Base-by-base conservation (phyloP, 2,329 filamentous ascomycete genomes). In the Dothidotthia symphoricarpi region DNA sequence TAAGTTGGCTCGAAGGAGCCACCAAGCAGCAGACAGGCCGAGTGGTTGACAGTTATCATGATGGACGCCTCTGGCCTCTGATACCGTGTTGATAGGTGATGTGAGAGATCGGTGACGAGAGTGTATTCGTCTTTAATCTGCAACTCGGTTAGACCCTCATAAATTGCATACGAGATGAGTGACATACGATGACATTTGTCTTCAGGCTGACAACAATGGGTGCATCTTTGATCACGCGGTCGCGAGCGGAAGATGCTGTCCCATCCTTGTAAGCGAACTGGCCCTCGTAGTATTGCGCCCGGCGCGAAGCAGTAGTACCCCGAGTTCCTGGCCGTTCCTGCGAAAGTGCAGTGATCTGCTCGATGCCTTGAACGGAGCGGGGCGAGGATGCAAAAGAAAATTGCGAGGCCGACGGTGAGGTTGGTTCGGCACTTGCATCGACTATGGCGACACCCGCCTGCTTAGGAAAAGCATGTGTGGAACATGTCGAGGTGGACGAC, bases 1-100 rank as follows among this genome's bases (percentile, higher is more conserved):
- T 95, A 96, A 14, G 87, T 86, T 3, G 87, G 85, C 34, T 89
- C 84, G 47, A 87, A 85, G 4, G 81, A 82, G 24, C 83, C 85
- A 2, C 80, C 85, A 43, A 91, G 83, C 38, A 88, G 72, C 52
- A 95, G 78, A 57, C 84, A 86, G 11, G 80, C 77, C 16, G 84
- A 82, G 57, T 93, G 86, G 28, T 85, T 78, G n/a, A 95, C 70
- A 2, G 80, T 83, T 31, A 94, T 79, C 59, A 86, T 79, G 41
- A 95, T 82, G 7, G 82, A 85, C 2, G 81, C 79, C 39, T 87
- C 76, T 3, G 86, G 81, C 17, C 86, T 80, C 43, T 85, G 81
- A 61, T 89, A 95, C 31, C 88, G 80, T 43, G 79, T 76, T 2
- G 87, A 85, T 12, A 95, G 73, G 45, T 83, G 79, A 49, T 82